A percentile compares a stretch with the other conserved stretches of the same genome.
phyloP scores from a whole-genome alignment of 345 rosid genomes.

The Brassica nigra region DNA sequence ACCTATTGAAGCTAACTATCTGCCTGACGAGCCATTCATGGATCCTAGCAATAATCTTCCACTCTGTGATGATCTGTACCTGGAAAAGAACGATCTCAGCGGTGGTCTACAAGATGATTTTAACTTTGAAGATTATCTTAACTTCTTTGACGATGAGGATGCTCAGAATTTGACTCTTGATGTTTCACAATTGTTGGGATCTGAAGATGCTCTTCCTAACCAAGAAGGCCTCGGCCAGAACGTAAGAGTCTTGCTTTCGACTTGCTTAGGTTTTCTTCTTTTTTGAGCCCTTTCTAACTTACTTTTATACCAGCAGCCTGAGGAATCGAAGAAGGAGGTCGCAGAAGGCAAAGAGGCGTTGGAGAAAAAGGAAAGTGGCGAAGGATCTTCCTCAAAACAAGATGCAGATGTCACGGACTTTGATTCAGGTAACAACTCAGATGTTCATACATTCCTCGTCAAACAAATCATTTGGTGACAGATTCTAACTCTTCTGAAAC shows the following conservation, averaged over 20 bases:
- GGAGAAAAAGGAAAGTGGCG: conserved; percentile 44
- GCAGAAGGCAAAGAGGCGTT: conserved; percentile 38
- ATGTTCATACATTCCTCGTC: neutral
- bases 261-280: neutral
- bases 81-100: conserved; percentile 75
- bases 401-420: conserved; percentile 45
- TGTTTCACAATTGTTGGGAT: conserved; percentile 49
- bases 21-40: conserved; percentile 57
- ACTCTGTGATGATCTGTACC: conserved; percentile 52
- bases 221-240: conserved; percentile 35
- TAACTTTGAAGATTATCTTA: conserved; percentile 71
- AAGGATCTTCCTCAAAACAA: conserved; percentile 64
- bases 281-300: conserved; percentile 5
- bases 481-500: conserved; percentile 13
- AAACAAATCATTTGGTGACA: neutral
- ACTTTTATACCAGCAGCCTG: conserved; percentile 49
- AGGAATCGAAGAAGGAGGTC: conserved; percentile 46
- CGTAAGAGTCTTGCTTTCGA: conserved; percentile 42
- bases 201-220: conserved; percentile 36
- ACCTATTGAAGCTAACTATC: conserved; percentile 43
- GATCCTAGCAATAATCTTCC: conserved; percentile 51
- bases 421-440: conserved; percentile 57
- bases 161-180: conserved; percentile 48
- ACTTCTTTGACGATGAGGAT: conserved; percentile 61
- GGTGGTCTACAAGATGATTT: conserved; percentile 54